These are phyloP conservation scores for Porcisia deanei DNA, from an alignment of 208 protist species.

Conservation along the genomic window DNA sequence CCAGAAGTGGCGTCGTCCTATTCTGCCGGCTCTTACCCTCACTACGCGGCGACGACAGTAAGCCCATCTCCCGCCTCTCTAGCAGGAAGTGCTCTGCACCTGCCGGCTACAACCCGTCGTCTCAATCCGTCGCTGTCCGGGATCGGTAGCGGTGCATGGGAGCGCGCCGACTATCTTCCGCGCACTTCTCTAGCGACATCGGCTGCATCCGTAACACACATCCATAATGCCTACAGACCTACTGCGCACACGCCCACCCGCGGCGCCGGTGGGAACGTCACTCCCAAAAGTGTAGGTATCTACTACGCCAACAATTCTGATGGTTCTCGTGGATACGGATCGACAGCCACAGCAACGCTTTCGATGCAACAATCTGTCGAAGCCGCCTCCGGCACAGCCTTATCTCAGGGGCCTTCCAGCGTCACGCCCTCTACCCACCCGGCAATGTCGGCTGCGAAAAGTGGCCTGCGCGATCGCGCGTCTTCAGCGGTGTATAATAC, in stretches of 20 bases:
- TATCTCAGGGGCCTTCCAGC: not conserved
- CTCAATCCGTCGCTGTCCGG: not conserved
- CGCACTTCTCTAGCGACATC: slow-evolving; percentile 10
- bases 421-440: not conserved
- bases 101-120: not conserved
- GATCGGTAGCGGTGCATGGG: slow-evolving; percentile 2
- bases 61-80: not conserved
- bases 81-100: not conserved
- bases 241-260: not conserved
- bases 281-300: not conserved
- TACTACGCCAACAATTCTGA: not conserved
- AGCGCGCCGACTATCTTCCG: slow-evolving; percentile 23
- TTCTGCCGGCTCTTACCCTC: not conserved
- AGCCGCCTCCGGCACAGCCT: not conserved
- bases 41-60: not conserved
- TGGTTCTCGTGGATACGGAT: not conserved
- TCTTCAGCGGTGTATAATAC: not conserved
- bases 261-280: not conserved
- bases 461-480: not conserved
- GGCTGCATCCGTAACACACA: not conserved
- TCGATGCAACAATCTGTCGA: not conserved
- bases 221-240: not conserved
- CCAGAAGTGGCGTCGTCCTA: not conserved
- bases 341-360: not conserved
- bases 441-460: not conserved